A percentile compares a stretch with the other conserved stretches of the same genome.
Conservation (phyloP, 1,139 yeast genomes). For the Pichia sp. region DNA sequence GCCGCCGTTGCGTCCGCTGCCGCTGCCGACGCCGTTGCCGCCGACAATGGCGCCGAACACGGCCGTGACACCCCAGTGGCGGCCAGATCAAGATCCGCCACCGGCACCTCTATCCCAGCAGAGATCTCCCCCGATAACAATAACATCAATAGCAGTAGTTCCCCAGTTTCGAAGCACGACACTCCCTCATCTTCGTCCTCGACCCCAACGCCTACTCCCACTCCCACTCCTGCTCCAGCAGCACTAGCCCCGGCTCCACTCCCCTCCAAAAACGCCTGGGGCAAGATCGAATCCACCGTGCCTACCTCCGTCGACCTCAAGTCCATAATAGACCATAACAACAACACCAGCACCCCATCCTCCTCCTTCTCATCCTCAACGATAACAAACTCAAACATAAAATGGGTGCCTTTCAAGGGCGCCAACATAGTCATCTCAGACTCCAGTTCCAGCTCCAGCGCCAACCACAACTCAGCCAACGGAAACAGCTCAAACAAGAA, state of each 20-base stretch:
- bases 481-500: slow-evolving; percentile 8
- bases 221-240: neutral
- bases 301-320: slow-evolving; percentile 12
- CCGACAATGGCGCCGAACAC: neutral
- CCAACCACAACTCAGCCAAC: neutral
- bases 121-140: neutral
- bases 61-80: neutral
- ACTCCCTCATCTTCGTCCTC: neutral
- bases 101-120: neutral
- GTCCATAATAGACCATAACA: slow-evolving; percentile 12
- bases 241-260: slow-evolving; percentile 63
- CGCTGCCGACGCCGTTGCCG: neutral
- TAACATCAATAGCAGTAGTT: neutral
- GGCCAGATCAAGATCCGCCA: neutral
- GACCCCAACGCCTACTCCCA: neutral
- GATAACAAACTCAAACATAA: slow-evolving; percentile 3
- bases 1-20: neutral
- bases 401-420: slow-evolving; percentile 17
- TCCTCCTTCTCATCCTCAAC: neutral
- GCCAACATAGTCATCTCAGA: slow-evolving; percentile 15
- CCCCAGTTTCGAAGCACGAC: neutral
- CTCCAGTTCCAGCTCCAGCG: slow-evolving; percentile 4
- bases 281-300: slow-evolving; percentile 28
- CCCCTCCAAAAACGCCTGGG: slow-evolving; percentile 72
- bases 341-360: neutral